Conservation (phyloP, 2,329 filamentous ascomycete genomes). For the Fusarium chaquense region DNA sequence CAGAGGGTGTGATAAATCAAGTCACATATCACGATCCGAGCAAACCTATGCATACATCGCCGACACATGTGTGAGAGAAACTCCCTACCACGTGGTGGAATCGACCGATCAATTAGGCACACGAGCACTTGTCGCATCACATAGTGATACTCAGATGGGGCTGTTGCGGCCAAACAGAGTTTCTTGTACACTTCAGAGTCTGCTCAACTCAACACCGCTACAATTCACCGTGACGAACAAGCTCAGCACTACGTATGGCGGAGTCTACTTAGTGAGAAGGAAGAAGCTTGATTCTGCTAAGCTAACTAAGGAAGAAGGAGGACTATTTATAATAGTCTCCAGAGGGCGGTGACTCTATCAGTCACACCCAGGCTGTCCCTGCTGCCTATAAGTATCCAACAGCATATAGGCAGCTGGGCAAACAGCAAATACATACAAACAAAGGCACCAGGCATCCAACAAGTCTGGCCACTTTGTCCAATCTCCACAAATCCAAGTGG, state of each 20-base stretch:
- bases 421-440: no score
- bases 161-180: constrained; percentile 21
- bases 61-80: constrained; percentile 1
- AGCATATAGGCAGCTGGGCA: no score
- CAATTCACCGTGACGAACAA: constrained; percentile 18
- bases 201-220: constrained; percentile 32
- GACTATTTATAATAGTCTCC: no score
- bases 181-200: constrained; percentile 14
- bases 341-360: no score
- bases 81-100: constrained; percentile 26
- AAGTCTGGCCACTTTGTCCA: not conserved
- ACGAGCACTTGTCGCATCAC: not conserved
- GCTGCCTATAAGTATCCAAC: no score
- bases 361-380: no score
- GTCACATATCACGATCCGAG: constrained; percentile 2
- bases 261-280: not conserved
- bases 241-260: constrained; percentile 29
- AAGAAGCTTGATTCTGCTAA: no score
- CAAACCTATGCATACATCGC: not conserved
- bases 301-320: no score
- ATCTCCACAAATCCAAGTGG: constrained; percentile 30
- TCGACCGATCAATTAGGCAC: constrained; percentile 27
- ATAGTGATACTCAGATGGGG: constrained; percentile 3
- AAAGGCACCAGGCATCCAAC: no score
- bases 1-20: not conserved